Conservation (phyloP, 78 protist species). For the Isochrysis galbana region DNA sequence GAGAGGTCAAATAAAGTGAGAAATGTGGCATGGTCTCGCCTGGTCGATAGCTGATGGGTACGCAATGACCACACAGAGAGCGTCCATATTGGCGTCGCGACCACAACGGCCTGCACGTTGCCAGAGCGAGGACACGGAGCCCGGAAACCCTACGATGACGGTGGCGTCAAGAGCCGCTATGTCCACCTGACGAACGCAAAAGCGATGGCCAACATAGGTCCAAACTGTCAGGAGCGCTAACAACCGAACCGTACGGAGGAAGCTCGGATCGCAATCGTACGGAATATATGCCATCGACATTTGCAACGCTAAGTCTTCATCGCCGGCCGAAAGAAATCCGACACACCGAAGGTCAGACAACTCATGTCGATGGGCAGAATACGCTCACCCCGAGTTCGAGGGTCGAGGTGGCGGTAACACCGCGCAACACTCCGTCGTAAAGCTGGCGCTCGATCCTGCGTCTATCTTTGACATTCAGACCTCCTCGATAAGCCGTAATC, state of each 20-base stretch:
- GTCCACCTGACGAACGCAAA: no score
- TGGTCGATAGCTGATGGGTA: not conserved
- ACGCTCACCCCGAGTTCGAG: constrained; percentile 69
- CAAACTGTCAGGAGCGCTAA: no score
- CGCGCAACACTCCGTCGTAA: constrained; percentile 43
- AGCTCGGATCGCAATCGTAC: no score
- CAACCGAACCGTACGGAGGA: no score
- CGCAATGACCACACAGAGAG: not conserved
- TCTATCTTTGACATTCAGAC: constrained; percentile 24
- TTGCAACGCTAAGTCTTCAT: no score
- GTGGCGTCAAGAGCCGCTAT: constrained; percentile 38
- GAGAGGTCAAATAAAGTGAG: no score
- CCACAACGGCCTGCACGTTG: constrained; percentile 29
- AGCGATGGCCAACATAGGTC: no score
- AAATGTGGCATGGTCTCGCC: no score
- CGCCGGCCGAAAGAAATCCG: no score
- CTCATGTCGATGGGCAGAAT: no score
- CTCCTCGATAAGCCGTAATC: constrained; percentile 48
- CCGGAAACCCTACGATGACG: constrained; percentile 51
- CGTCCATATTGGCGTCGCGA: not conserved
- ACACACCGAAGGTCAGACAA: no score
- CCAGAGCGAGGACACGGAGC: constrained; percentile 15
- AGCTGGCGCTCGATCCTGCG: constrained; percentile 52
- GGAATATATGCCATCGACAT: no score
- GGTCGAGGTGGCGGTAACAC: constrained; percentile 55